These are phyloP conservation scores for Trichosporon asahii DNA, from an alignment of 1,284 basidiomycete genomes.

Conservation along the genomic window DNA sequence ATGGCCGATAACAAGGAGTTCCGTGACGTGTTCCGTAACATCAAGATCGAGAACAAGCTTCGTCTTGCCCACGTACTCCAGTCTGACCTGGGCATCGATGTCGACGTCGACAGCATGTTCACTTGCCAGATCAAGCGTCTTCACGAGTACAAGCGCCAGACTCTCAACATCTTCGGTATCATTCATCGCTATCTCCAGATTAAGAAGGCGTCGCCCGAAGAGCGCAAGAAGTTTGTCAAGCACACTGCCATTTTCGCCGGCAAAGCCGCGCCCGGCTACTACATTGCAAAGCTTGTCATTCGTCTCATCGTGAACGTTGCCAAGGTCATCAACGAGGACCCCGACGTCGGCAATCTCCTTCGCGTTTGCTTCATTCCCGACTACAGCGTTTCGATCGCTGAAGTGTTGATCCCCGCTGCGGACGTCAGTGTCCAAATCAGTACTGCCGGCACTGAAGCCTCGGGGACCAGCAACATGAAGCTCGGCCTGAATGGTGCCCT, in stretches of 20 bases:
- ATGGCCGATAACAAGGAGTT: slow-evolving; percentile 69
- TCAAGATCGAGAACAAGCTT: slow-evolving; percentile 84
- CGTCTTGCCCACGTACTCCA: slow-evolving; percentile 71
- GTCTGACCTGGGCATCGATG: slow-evolving; percentile 63
- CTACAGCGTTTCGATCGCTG: slow-evolving; percentile 76
- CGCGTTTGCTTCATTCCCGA: slow-evolving; percentile 75
- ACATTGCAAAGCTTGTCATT: slow-evolving; percentile 65
- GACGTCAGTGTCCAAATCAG: slow-evolving; percentile 92
- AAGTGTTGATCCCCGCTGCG: slow-evolving; percentile 83
- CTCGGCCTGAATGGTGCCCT: slow-evolving; percentile 65
- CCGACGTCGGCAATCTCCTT: slow-evolving; percentile 77
- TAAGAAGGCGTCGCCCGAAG: slow-evolving; percentile 70
- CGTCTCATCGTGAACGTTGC: slow-evolving; percentile 85
- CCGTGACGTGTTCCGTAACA: slow-evolving; percentile 70
- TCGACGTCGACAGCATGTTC: slow-evolving; percentile 74
- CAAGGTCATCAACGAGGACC: slow-evolving; percentile 76
- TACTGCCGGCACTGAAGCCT: slow-evolving; percentile 81
- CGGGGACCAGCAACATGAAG: slow-evolving; percentile 76
- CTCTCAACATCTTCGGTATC: slow-evolving; percentile 60
- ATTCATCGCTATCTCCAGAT: slow-evolving; percentile 78
- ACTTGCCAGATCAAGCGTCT: slow-evolving; percentile 85
- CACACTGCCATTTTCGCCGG: slow-evolving; percentile 87
- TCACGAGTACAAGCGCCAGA: slow-evolving; percentile 65
- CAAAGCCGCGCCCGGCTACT: slow-evolving; percentile 54
- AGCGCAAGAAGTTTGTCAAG: slow-evolving; percentile 63